Conservation (phyloP, 1,284 basidiomycete genomes). For the Puccinia hordei region DNA sequence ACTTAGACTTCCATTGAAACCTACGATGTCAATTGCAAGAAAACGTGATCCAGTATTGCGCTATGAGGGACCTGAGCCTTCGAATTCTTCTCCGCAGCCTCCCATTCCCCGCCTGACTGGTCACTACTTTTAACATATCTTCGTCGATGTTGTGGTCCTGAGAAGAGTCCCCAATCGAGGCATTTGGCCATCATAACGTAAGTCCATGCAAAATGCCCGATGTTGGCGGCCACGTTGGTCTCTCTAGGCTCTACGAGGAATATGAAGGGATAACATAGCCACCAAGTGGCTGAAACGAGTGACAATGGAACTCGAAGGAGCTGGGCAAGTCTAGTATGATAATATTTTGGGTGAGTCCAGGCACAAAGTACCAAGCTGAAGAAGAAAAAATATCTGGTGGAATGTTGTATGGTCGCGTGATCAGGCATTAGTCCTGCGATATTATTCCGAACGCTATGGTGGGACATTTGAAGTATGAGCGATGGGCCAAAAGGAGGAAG, state of each 20-base stretch:
- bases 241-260: neutral
- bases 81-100: neutral
- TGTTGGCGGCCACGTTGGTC: slow-evolving; percentile 9
- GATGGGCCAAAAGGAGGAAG: neutral
- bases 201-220: slow-evolving; percentile 13
- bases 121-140: neutral
- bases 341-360: slow-evolving; percentile 35
- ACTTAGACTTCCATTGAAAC: neutral
- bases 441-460: neutral
- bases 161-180: slow-evolving; percentile 32
- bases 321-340: slow-evolving; percentile 19
- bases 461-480: neutral
- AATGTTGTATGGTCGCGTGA: neutral
- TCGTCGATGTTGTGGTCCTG: slow-evolving; percentile 19
- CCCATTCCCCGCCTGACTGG: neutral
- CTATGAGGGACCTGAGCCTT: neutral
- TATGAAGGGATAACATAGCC: slow-evolving; percentile 9
- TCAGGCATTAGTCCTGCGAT: neutral
- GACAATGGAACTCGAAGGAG: slow-evolving; percentile 3
- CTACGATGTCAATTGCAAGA: slow-evolving; percentile 23
- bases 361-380: slow-evolving; percentile 30
- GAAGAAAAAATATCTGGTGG: slow-evolving; percentile 14
- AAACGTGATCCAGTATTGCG: slow-evolving; percentile 4
- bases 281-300: slow-evolving; percentile 15
- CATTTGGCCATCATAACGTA: slow-evolving; percentile 24